Evolutionary conservation across 2,329 filamentous ascomycete species (phyloP).

Genomic region (Apiospora aurea): DNA sequence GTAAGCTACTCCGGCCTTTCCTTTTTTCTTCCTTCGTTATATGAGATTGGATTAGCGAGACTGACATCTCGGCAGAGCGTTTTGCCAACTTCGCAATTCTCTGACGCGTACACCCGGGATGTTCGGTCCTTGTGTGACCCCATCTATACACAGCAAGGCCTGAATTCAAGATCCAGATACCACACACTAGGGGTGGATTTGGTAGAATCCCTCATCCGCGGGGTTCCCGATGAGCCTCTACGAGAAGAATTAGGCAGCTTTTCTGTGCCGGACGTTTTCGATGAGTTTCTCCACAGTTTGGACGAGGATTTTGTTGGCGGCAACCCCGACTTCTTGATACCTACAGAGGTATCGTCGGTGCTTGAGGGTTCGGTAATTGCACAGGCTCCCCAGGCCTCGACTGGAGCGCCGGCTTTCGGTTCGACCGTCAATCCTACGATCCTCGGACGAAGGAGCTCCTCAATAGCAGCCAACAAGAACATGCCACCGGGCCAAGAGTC

Average conservation of each 20-base stretch:
- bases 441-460: constrained; percentile 25
- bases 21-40: neutral
- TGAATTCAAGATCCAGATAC: constrained; percentile 48
- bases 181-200: constrained; percentile 50
- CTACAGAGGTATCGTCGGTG: neutral
- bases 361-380: neutral
- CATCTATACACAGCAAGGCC: constrained; percentile 48
- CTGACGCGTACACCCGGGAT: constrained; percentile 50
- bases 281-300: constrained; percentile 20
- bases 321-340: neutral
- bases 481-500: neutral
- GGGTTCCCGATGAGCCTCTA: constrained; percentile 30
- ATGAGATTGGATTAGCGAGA: constrained; percentile 23
- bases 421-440: constrained; percentile 29
- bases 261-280: constrained; percentile 12
- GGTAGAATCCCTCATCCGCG: constrained; percentile 48
- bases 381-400: neutral
- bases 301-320: neutral
- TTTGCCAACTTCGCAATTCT: constrained; percentile 46
- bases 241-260: constrained; percentile 26
- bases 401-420: constrained; percentile 5
- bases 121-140: constrained; percentile 52
- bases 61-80: constrained; percentile 43
- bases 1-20: constrained; percentile 42
- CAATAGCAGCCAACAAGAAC: neutral